A percentile compares a stretch with the other conserved stretches of the same genome.
Evolutionary conservation across 179 eudicot genomes (phyloP).

Genomic region (Actinidia arguta): DNA sequence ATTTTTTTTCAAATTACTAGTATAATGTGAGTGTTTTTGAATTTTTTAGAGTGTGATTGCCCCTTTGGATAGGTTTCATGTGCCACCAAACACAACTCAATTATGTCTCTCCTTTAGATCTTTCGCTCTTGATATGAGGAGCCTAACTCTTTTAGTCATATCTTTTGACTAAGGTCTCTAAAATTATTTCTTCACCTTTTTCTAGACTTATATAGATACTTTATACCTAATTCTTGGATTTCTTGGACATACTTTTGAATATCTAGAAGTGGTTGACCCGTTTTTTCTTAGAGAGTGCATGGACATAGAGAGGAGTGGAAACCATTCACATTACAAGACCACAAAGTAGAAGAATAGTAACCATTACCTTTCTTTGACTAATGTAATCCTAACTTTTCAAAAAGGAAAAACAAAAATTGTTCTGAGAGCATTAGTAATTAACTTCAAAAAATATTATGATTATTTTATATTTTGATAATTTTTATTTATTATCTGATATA

Average conservation of each 20-base stretch:
- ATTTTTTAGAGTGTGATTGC: too few species aligned
- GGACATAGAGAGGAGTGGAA: not conserved
- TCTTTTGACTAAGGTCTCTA: constrained; percentile 2
- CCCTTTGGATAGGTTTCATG: not conserved
- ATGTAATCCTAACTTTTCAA: too few species aligned
- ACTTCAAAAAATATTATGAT: not conserved
- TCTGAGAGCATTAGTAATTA: not conserved
- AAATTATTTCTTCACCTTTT: not conserved
- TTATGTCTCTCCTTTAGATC: not conserved
- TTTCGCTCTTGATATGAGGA: not conserved
- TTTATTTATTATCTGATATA: too few species aligned
- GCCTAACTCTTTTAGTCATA: not conserved
- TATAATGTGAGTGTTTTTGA: too few species aligned
- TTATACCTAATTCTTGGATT: constrained; percentile 21
- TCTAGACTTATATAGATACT: not conserved
- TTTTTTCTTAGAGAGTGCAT: not conserved
- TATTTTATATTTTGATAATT: too few species aligned
- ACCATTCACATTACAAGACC: not conserved
- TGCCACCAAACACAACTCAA: constrained; percentile 6
- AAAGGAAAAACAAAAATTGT: not conserved
- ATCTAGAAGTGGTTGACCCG: not conserved
- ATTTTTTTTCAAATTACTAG: too few species aligned
- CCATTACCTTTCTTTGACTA: not conserved
- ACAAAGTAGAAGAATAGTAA: not conserved
- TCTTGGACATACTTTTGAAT: not conserved